Evolutionary conservation across 306 rosid species (phyloP), one percentile per base, ranked within the genome.

Genomic region (Notholithocarpus densiflorus): DNA sequence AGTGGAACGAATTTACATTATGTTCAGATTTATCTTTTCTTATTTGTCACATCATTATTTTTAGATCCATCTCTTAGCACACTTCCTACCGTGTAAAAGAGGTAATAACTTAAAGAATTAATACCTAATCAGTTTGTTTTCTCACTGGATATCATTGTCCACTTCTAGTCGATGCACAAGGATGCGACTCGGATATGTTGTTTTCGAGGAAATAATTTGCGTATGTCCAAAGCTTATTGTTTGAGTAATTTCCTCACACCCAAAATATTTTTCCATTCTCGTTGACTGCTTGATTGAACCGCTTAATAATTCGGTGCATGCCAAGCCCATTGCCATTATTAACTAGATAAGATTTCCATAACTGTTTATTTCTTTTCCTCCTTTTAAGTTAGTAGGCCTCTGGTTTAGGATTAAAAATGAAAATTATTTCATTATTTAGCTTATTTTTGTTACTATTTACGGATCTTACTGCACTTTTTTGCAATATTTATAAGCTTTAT

Each of bases 381-480:
- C 40, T 34, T 6, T 34, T 34, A 34, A 34, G 40, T 34, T 34
- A 5, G 8, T 1, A 2, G 1, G 9, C 0, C 2, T 5, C 1
- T 32, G 7, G 6, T 0, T 32, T 32, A 32, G 6, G 0, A 5
- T 32, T 32, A 32, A 32, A 32, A 32, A 32, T 32, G 5, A 32
- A 32, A 32, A 5, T 31, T 31, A 32, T 32, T 32, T 32, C 1
- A 32, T 0, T 32, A 32, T 32, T 32, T 5, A 32, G 0, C 0
- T 32, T 32, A 32, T 32, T 32, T 32, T 32, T 32, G 0, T 32
- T 32, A 32, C 6, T 32, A 32, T 32, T 5, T 5, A 32, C 5
- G 0, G 0, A 0, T 1, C 1, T 1, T 0, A 32, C 0, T 1
- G 6, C 0, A 32, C 6, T 32, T 32, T 32, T 32, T 32, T 0